Conservation (phyloP, 2,329 filamentous ascomycete species). For the Pestalotiopsis sp. region DNA sequence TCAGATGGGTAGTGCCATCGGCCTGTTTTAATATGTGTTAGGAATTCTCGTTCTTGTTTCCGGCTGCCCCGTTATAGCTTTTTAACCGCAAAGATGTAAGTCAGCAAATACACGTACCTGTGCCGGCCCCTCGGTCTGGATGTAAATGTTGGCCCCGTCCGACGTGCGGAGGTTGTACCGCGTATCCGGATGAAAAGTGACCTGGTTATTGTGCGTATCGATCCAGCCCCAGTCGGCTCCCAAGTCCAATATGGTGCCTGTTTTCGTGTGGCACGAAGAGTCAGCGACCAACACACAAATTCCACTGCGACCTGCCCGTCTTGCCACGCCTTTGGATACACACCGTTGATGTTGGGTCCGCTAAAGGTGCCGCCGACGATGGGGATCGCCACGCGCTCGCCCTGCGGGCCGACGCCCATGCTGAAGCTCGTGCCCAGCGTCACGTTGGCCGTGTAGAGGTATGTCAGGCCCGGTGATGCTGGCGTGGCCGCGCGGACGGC, state of each 20-base stretch:
- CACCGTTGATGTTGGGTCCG: slow-evolving; percentile 22
- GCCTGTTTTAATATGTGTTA: not conserved
- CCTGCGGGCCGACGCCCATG: slow-evolving; percentile 25
- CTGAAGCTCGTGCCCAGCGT: slow-evolving; percentile 22
- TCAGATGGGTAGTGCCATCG: slow-evolving; percentile 25
- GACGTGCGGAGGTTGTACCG: slow-evolving; percentile 31
- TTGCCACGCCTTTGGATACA: not conserved
- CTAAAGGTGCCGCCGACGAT: slow-evolving; percentile 29
- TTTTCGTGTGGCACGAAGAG: not conserved
- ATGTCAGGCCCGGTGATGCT: slow-evolving; percentile 23
- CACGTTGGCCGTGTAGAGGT: slow-evolving; percentile 30
- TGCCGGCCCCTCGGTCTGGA: slow-evolving; percentile 29
- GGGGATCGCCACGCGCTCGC: slow-evolving; percentile 25
- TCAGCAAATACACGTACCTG: slow-evolving; percentile 12
- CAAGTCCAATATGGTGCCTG: slow-evolving; percentile 28
- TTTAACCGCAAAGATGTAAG: not conserved
- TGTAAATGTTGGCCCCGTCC: slow-evolving; percentile 32
- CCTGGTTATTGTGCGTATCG: slow-evolving; percentile 16
- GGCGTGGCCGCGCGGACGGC: not conserved
- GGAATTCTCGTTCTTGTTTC: not conserved
- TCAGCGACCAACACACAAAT: not conserved
- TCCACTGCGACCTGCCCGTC: not conserved
- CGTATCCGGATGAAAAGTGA: slow-evolving; percentile 29
- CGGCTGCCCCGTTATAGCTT: not conserved
- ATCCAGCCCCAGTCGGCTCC: slow-evolving; percentile 31